Base-by-base conservation (phyloP, 2,329 filamentous ascomycete genomes). In the Botrytis cinerea region DNA sequence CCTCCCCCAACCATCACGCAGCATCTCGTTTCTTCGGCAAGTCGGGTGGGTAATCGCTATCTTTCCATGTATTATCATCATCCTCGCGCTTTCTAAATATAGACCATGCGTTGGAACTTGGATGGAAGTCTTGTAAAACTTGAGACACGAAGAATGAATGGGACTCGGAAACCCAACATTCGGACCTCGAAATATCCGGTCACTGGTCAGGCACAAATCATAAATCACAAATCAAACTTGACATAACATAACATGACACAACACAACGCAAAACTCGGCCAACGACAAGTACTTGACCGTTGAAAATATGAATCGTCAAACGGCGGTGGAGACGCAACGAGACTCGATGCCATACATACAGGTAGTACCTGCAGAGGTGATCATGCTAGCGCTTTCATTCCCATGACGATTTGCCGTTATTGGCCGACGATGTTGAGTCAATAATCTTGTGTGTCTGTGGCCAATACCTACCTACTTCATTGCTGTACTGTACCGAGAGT, bases 331-430 rank as follows among this genome's bases (percentile, higher is more conserved):
- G 8, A 48, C 22, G 46, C 25, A 28, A 46, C 22, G 22, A 51
- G 38, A 46, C 38, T 45, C 59, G 38, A 38, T 38, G 32, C 46
- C 35, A 25, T 40, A 43, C 61, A 57, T 66, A 51, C 9, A 4
- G 25, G 22, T 10, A 35, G 48, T 72, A 67, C 70, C 70, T 67
- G 70, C 70, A 72, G 70, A 45, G 38, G n/a, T 46, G 38, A 38
- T 38, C 60, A 67, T 46, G 20, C 40, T 71, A 64, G 70, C 18
- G 46, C 25, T 25, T 45, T 64, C 43, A 35, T 46, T 46, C 60
- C 70, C 12, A 48, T n/a, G 10, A 25, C 20, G 14, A 22, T 43
- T 16, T n/a, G 12, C 16, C n/a, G 4, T 57, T 35, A 59, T 67
- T 59, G 48, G 46, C 48, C 22, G 57, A 20, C 22, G 22, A 67